A percentile compares a stretch with the other conserved stretches of the same genome.
Evolutionary conservation across 495 filamentous ascomycete species (phyloP).

Genomic region (Aspergillus heteromorphus): DNA sequence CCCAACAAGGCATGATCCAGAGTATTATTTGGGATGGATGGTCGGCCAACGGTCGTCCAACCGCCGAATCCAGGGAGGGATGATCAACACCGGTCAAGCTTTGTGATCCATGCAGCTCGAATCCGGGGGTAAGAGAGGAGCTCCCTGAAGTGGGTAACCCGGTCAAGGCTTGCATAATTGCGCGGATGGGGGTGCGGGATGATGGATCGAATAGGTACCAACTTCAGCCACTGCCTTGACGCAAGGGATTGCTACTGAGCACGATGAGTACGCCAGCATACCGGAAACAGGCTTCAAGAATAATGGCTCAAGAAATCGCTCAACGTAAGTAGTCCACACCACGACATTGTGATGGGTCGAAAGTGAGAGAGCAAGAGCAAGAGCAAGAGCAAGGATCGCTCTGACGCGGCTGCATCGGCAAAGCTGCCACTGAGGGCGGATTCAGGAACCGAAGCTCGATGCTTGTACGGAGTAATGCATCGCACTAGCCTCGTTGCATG

Average conservation of each 20-base stretch:
- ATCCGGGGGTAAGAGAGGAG: conserved; percentile 3
- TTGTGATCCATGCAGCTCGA: conserved; percentile 9
- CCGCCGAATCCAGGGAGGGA: background rate
- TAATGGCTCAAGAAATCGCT: background rate
- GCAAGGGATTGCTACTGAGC: background rate
- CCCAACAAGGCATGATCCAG: background rate
- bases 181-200: background rate
- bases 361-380: background rate
- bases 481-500: background rate
- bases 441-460: background rate
- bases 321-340: background rate
- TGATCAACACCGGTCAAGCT: conserved; percentile 13
- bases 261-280: background rate
- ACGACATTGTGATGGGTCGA: background rate
- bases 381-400: background rate
- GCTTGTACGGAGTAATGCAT: background rate
- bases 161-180: conserved; percentile 1
- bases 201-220: too few relatives aligned
- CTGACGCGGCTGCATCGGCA: conserved; percentile 1
- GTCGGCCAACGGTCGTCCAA: background rate
- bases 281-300: background rate
- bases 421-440: background rate
- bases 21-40: background rate
- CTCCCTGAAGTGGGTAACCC: conserved; percentile 3
- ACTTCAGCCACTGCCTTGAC: background rate